Conservation (phyloP, 2,329 filamentous ascomycete genomes). For the Graphilbum ipis-grandicollis region DNA sequence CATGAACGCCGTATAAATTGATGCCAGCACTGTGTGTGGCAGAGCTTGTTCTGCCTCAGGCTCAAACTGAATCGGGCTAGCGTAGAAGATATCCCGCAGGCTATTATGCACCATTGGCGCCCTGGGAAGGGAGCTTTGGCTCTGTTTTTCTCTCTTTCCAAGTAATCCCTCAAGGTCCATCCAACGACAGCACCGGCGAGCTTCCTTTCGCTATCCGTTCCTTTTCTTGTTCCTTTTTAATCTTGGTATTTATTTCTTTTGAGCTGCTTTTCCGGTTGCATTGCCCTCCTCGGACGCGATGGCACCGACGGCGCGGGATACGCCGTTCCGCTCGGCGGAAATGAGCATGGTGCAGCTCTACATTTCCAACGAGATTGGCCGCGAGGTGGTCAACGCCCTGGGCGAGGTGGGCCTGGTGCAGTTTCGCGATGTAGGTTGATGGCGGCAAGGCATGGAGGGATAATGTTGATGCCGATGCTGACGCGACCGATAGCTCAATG, state of each 20-base stretch:
- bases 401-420: constrained; percentile 93
- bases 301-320: constrained; percentile 57
- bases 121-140: neutral
- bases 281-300: constrained; percentile 22
- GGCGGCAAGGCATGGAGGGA: neutral
- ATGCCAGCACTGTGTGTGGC: too few relatives aligned
- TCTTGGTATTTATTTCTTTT: neutral
- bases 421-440: constrained; percentile 71
- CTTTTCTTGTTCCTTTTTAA: neutral
- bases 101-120: constrained; percentile 4
- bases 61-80: constrained; percentile 2
- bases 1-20: too few relatives aligned
- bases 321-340: constrained; percentile 98
- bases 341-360: constrained; percentile 99
- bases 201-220: neutral
- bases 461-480: constrained; percentile 4
- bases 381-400: constrained; percentile 90
- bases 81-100: constrained; percentile 8
- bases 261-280: neutral
- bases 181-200: neutral
- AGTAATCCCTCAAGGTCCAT: neutral
- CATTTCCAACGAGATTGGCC: constrained; percentile 95
- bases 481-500: constrained; percentile 52
- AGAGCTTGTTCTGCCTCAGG: constrained; percentile 8
- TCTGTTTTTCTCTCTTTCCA: neutral